Percentiles rank a stretch among this genome's conserved stretches.
phyloP scores from a whole-genome alignment of 2,329 filamentous ascomycete genomes.

The Laburnicola sp. region DNA sequence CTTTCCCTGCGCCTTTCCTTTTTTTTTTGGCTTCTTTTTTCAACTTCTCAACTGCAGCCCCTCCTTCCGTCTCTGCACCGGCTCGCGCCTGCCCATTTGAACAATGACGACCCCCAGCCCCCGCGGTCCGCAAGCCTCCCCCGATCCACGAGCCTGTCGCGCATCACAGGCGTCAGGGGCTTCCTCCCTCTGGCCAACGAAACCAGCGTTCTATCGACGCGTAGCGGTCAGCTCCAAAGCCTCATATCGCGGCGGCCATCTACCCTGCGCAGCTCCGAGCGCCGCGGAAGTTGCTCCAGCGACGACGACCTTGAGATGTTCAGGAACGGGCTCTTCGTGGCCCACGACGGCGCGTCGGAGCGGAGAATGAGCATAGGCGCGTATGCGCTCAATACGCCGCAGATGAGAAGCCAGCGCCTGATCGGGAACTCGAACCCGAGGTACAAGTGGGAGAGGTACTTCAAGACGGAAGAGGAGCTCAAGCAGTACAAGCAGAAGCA shows the following conservation, averaged over 20 bases:
- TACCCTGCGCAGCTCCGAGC: slow-evolving; percentile 33
- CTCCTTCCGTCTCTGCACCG: too few species aligned
- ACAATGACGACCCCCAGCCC: neutral
- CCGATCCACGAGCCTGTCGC: slow-evolving; percentile 33
- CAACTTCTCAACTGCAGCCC: too few species aligned
- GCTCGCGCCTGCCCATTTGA: neutral
- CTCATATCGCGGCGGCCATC: slow-evolving; percentile 38
- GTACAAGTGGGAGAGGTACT: slow-evolving; percentile 85
- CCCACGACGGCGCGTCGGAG: slow-evolving; percentile 41
- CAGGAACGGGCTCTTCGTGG: slow-evolving; percentile 32
- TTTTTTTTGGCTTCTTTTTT: too few species aligned
- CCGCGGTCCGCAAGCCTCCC: slow-evolving; percentile 8
- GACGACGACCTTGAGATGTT: slow-evolving; percentile 39
- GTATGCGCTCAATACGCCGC: slow-evolving; percentile 56
- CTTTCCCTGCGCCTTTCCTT: neutral
- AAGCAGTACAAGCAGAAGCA: slow-evolving; percentile 66
- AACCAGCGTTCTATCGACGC: slow-evolving; percentile 44
- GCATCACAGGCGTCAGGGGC: slow-evolving; percentile 41
- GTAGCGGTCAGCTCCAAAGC: slow-evolving; percentile 50
- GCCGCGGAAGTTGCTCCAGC: slow-evolving; percentile 34
- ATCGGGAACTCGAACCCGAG: slow-evolving; percentile 87
- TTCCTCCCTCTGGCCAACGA: slow-evolving; percentile 50
- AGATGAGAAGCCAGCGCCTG: slow-evolving; percentile 80
- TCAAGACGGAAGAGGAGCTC: slow-evolving; percentile 77
- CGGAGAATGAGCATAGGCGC: slow-evolving; percentile 50